Conservation (phyloP, 192 early-diverging fungal genomes). For the Backusella tarrabulga region DNA sequence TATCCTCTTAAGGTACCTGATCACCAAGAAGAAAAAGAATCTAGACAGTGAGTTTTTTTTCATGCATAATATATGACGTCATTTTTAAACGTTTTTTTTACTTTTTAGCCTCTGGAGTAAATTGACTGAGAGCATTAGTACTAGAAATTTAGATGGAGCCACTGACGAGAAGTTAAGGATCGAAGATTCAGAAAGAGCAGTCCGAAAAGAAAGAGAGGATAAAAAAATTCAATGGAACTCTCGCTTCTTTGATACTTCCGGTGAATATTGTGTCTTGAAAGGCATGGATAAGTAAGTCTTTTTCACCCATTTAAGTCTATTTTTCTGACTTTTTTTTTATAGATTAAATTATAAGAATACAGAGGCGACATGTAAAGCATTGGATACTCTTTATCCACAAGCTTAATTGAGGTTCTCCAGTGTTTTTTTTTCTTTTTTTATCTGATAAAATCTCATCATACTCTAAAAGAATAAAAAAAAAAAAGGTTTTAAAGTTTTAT, state of each 20-base stretch:
- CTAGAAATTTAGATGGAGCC: constrained; percentile 63
- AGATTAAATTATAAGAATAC: constrained; percentile 19
- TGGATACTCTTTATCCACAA: neutral
- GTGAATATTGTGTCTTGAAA: constrained; percentile 26
- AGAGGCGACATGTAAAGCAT: neutral
- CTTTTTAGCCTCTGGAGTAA: constrained; percentile 60
- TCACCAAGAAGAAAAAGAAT: constrained; percentile 84
- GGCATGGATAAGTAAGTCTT: constrained; percentile 19
- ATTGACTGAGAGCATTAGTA: constrained; percentile 67
- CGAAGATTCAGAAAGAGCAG: constrained; percentile 68
- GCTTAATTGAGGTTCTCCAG: neutral
- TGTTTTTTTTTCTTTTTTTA: neutral
- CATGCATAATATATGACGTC: neutral
- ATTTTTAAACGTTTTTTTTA: neutral
- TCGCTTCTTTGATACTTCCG: constrained; percentile 22
- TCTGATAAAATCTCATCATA: neutral
- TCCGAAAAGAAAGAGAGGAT: constrained; percentile 18
- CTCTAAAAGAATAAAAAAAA: too few species aligned
- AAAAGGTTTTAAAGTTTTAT: too few species aligned
- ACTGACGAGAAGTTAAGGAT: constrained; percentile 67
- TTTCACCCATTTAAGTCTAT: neutral
- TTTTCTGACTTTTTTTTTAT: neutral
- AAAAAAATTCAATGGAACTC: constrained; percentile 27
- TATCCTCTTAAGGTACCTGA: neutral
- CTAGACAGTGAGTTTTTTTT: constrained; percentile 52